Evolutionary conservation across 169 alveolate genomes (phyloP).

Genomic region (Perkinsus marinus): DNA sequence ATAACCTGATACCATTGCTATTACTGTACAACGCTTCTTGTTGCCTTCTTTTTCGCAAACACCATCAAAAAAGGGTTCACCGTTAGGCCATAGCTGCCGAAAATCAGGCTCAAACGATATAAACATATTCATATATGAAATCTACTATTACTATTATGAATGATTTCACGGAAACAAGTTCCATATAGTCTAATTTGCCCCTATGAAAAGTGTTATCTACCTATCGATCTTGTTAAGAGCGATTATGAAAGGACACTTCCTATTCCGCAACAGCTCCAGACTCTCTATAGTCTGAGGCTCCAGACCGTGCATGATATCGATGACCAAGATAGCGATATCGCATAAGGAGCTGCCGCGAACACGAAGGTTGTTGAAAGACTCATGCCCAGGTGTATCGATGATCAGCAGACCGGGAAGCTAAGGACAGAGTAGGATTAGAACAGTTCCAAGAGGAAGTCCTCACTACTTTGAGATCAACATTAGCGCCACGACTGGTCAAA

Average conservation of each 20-base stretch:
- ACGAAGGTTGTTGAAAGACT: constrained; percentile 85
- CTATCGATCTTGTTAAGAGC: constrained; percentile 98
- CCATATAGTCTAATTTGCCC: no score
- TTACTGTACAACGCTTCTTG: no score
- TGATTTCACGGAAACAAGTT: no score
- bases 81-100: no score
- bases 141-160: no score
- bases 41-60: no score
- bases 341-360: constrained; percentile 97
- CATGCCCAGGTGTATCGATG: constrained; percentile 99
- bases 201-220: no score
- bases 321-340: constrained; percentile 94
- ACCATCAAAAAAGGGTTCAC: no score
- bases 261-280: constrained; percentile 67
- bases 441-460: background rate
- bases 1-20: no score
- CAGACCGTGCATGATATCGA: constrained; percentile 98
- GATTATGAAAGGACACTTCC: constrained; percentile 89
- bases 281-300: constrained; percentile 94
- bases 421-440: constrained; percentile 10
- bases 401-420: constrained; percentile 89
- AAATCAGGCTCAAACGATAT: no score
- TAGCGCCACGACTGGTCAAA: background rate
- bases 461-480: background rate
- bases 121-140: no score